phyloP scores from a whole-genome alignment of 805 yeast species.

The Vanderwaltozyma polyspora region DNA sequence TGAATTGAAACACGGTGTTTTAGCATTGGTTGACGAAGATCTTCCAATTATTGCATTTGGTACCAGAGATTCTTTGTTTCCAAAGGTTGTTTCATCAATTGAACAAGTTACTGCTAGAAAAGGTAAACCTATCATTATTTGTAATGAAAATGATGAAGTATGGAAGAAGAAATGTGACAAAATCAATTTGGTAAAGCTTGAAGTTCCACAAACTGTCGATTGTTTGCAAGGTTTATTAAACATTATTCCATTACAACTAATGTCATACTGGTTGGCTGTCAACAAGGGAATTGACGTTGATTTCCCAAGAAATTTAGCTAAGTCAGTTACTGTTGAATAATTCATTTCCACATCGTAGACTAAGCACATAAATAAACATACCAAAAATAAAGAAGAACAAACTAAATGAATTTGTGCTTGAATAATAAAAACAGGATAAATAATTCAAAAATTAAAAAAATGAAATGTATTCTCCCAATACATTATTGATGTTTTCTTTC shows the following conservation, averaged over 20 bases:
- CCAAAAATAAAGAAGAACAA: too few species aligned
- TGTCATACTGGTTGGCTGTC: slow-evolving; percentile 94
- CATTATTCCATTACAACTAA: slow-evolving; percentile 88
- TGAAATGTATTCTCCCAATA: too few species aligned
- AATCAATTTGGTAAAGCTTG: slow-evolving; percentile 53
- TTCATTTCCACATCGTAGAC: background rate
- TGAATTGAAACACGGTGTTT: slow-evolving; percentile 95
- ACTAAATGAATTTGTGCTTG: too few species aligned
- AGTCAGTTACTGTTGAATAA: slow-evolving; percentile 93
- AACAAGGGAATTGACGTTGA: slow-evolving; percentile 93
- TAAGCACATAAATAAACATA: too few species aligned
- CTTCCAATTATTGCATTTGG: slow-evolving; percentile 94
- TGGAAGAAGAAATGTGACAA: slow-evolving; percentile 33
- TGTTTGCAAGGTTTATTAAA: slow-evolving; percentile 94
- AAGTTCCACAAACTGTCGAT: slow-evolving; percentile 92
- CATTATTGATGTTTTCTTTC: too few species aligned
- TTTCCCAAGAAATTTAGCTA: slow-evolving; percentile 97
- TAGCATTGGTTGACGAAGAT: slow-evolving; percentile 89
- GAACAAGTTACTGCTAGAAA: slow-evolving; percentile 96
- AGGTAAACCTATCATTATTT: slow-evolving; percentile 89
- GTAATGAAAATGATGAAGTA: slow-evolving; percentile 69
- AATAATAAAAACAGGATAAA: too few species aligned
- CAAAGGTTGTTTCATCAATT: slow-evolving; percentile 89
- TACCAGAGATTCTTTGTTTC: slow-evolving; percentile 90
- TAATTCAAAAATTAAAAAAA: too few species aligned